phyloP scores from a whole-genome alignment of 106 monocot genomes.

The Alisma plantagoaquatica region DNA sequence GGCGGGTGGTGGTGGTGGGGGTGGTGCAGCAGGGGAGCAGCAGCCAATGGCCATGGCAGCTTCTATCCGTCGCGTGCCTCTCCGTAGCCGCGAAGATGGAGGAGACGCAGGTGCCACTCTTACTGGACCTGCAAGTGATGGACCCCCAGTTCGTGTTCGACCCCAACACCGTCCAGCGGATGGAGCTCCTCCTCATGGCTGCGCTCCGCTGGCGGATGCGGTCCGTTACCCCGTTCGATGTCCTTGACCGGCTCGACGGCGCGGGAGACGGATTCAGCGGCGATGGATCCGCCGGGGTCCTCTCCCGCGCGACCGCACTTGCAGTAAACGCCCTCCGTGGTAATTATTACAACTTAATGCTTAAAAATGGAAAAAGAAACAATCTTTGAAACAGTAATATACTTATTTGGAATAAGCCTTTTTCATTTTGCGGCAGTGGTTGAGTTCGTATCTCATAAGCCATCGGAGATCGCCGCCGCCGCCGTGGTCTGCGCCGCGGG shows the following conservation, averaged over 20 bases:
- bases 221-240: conserved; percentile 67
- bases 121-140: conserved; percentile 42
- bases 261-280: too few relatives aligned
- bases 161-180: conserved; percentile 34
- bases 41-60: too few relatives aligned
- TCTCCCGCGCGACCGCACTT: conserved; percentile 35
- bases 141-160: conserved; percentile 51
- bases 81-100: conserved; percentile 86
- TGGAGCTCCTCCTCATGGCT: conserved; percentile 75
- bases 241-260: conserved; percentile 41
- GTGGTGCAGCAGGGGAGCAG: too few relatives aligned
- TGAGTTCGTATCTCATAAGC: conserved; percentile 41
- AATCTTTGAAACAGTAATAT: too few relatives aligned
- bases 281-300: too few relatives aligned
- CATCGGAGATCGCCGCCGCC: conserved; percentile 52
- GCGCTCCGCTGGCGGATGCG: conserved; percentile 68
- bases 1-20: too few relatives aligned
- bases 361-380: too few relatives aligned
- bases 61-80: conserved; percentile 71
- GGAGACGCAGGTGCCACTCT: conserved; percentile 53
- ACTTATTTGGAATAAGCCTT: too few relatives aligned
- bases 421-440: too few relatives aligned
- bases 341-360: too few relatives aligned
- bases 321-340: conserved; percentile 42
- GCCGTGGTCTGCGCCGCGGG: conserved; percentile 34